Base-by-base conservation (phyloP, 306 rosid genomes). In the Corylus avellana region DNA sequence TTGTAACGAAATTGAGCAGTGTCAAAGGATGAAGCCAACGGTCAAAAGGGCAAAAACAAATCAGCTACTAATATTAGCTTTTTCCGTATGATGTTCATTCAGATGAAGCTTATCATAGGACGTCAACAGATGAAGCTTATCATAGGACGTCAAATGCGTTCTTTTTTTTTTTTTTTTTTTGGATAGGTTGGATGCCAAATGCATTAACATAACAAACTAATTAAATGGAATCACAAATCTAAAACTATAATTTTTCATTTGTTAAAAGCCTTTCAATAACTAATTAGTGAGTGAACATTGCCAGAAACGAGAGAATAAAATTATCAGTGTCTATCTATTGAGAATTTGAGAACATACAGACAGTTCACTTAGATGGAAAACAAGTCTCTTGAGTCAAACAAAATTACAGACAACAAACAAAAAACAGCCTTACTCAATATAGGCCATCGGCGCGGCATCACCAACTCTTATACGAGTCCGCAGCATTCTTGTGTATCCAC, bases 381-480 rank as follows among this genome's bases (percentile, higher is more conserved):
- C 74, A 11, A 55, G 27, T 16, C 48, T 49, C 13, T 6, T 35
- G 13, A 46, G 44, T 63, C 3, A 8, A 37, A 75, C 59, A 80
- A 70, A 64, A 68, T 46, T 42, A 8, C 17, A 75, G 53, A 42
- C 72, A 42, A 73, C 7, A 9, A 58, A 22, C 12, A 79, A 70
- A 72, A 44, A 37, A 73, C 17, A 73, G 78, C 59, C 85, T 88
- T 94, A 92, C 99, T 95, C 99, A 7, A 95, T 91, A 83, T 93
- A 93, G n/a, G 97, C 98, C 98, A 93, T 91, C 17, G 98, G 97
- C 62, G 99, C 98, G 73, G 97, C 98, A 83, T 95, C 99, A 55
- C 99, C 98, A 71, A 91, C 96, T 76, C 98, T 86, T 75, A 93
- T 93, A 17, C 99, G 97, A 62, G 97, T 93, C 58, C 98, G 89